Percentiles rank a stretch among this genome's conserved stretches.
phyloP scores from a whole-genome alignment of 352 stramenopile species.

The Phytophthora pinifolia region DNA sequence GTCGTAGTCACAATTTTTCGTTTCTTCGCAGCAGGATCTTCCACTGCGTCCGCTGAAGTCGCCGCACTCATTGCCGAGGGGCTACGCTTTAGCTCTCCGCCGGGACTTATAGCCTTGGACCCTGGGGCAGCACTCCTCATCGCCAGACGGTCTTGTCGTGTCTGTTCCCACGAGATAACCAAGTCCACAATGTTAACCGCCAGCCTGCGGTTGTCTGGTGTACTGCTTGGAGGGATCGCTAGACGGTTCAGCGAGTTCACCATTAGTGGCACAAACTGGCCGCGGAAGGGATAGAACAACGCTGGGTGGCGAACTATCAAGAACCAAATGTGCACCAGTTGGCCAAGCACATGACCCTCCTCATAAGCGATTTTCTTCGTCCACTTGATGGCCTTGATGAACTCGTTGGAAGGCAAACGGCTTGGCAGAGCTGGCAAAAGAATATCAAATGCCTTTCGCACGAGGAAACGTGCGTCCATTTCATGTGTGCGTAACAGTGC shows the following conservation, averaged over 20 bases:
- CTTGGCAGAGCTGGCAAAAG: conserved; percentile 92
- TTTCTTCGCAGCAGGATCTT: conserved; percentile 44
- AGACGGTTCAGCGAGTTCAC: conserved; percentile 95
- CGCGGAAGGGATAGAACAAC: conserved; percentile 92
- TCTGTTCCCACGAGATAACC: conserved; percentile 95
- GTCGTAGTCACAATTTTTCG: conserved; percentile 38
- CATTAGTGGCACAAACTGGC: conserved; percentile 96
- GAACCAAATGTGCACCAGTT: conserved; percentile 98
- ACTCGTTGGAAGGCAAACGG: conserved; percentile 90
- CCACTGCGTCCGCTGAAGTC: conserved; percentile 11
- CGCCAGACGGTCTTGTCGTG: conserved; percentile 67
- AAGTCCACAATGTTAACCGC: conserved; percentile 95
- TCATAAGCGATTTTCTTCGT: conserved; percentile 98
- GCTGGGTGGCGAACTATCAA: conserved; percentile 94
- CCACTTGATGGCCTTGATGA: conserved; percentile 97
- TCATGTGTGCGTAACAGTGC: conserved; percentile 94
- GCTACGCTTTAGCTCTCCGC: conserved; percentile 43
- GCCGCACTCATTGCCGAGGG: conserved; percentile 19
- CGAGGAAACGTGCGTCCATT: conserved; percentile 93
- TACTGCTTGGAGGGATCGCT: conserved; percentile 93
- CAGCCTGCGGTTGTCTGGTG: conserved; percentile 92
- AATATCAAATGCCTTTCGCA: conserved; percentile 95
- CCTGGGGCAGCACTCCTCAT: conserved; percentile 19
- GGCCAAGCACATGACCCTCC: conserved; percentile 94
- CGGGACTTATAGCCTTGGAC: conserved; percentile 17